These are phyloP conservation scores for Agapanthus africanus DNA, from an alignment of 106 monocot genomes.

Conservation along the genomic window DNA sequence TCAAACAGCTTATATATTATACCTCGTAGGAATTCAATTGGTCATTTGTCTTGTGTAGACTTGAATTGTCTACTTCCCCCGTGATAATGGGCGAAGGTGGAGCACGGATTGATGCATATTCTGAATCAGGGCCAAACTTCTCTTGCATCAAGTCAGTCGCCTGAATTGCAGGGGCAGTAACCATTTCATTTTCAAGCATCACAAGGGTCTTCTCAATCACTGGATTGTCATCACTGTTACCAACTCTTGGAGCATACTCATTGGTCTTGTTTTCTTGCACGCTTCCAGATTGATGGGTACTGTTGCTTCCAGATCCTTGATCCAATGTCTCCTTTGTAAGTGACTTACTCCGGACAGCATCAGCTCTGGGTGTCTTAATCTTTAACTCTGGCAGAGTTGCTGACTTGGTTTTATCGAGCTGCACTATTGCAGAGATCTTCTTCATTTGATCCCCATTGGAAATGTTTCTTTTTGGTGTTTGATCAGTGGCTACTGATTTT, in stretches of 20 bases:
- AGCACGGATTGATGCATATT: slow-evolving; percentile 42
- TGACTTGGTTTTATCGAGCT: slow-evolving; percentile 67
- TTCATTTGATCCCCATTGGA: slow-evolving; percentile 43
- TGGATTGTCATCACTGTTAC: slow-evolving; percentile 48
- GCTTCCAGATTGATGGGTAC: slow-evolving; percentile 12
- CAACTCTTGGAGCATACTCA: slow-evolving; percentile 14
- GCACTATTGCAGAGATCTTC: slow-evolving; percentile 60
- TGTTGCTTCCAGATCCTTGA: slow-evolving; percentile 29
- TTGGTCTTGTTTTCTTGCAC: slow-evolving; percentile 9
- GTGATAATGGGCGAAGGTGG: slow-evolving; percentile 37
- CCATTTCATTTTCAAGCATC: slow-evolving; percentile 57
- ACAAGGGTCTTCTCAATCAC: slow-evolving; percentile 85
- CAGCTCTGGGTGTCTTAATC: slow-evolving; percentile 26
- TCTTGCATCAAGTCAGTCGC: slow-evolving; percentile 15
- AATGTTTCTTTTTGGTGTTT: slow-evolving; percentile 19
- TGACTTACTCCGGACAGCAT: slow-evolving; percentile 12
- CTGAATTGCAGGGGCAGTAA: slow-evolving; percentile 9
- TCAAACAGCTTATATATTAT: slow-evolving; percentile 12
- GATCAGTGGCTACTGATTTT: slow-evolving; percentile 19
- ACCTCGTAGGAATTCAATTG: slow-evolving; percentile 43
- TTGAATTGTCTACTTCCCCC: slow-evolving; percentile 19
- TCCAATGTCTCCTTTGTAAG: slow-evolving; percentile 13
- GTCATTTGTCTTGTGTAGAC: slow-evolving; percentile 6
- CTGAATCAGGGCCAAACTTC: slow-evolving; percentile 22
- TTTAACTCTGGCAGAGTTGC: slow-evolving; percentile 65